Percentiles rank a stretch among this genome's conserved stretches.
phyloP scores from a whole-genome alignment of 164 flowering plant species.

The Piper longum region DNA sequence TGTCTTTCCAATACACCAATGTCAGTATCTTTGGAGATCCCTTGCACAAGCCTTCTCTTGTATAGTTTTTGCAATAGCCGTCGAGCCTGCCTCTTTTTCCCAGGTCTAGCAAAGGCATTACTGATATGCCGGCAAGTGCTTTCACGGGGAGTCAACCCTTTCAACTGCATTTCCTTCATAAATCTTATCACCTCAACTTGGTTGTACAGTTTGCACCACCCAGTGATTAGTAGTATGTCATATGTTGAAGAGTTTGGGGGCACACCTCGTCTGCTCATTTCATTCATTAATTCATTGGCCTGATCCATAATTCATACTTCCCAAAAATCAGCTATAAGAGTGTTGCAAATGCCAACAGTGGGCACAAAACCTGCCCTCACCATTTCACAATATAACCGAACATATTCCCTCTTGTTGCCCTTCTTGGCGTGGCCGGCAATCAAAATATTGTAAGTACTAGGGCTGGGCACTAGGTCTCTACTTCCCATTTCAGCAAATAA shows the following conservation, averaged over 20 bases:
- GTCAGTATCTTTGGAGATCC: not conserved
- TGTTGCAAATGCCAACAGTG: conserved; percentile 53
- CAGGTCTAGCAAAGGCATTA: conserved; percentile 31
- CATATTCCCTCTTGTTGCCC: conserved; percentile 47
- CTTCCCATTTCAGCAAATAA: conserved; percentile 43
- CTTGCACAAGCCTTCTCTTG: not conserved
- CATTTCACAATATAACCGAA: conserved; percentile 80
- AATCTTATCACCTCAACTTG: conserved; percentile 32
- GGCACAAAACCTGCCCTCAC: conserved; percentile 65
- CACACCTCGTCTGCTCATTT: conserved; percentile 64
- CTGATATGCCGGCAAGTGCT: conserved; percentile 35
- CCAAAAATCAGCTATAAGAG: conserved; percentile 55
- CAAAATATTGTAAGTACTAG: conserved; percentile 47
- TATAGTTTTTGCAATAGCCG: conserved; percentile 24
- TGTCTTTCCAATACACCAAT: not conserved
- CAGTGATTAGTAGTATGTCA: conserved; percentile 64
- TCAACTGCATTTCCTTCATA: conserved; percentile 46
- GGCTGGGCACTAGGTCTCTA: conserved; percentile 45
- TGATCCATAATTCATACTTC: conserved; percentile 61
- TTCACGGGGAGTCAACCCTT: conserved; percentile 38
- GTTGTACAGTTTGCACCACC: conserved; percentile 63
- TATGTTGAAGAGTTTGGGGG: conserved; percentile 64
- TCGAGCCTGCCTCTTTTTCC: conserved; percentile 30
- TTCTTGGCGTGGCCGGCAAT: conserved; percentile 57
- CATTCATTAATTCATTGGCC: conserved; percentile 73